A percentile compares a stretch with the other conserved stretches of the same genome.
These are phyloP conservation scores for Hypoxylon lienhwacheense DNA, from an alignment of 495 filamentous ascomycete genomes.

Conservation along the genomic window DNA sequence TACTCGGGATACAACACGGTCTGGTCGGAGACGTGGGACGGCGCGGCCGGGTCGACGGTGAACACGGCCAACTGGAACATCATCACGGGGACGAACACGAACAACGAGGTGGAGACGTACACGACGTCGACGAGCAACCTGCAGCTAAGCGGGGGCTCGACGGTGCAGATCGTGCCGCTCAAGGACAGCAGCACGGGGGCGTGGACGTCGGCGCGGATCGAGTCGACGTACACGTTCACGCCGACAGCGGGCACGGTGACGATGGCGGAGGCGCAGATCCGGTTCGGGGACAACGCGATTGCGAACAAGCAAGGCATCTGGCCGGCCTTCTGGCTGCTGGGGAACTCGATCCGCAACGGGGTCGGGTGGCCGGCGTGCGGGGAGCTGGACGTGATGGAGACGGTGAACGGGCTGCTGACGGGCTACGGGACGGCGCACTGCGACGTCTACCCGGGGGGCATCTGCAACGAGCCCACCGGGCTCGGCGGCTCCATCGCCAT, in stretches of 20 bases:
- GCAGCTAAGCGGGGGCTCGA: slow-evolving; percentile 47
- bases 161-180: slow-evolving; percentile 52
- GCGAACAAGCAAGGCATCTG: slow-evolving; percentile 53
- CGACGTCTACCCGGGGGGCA: slow-evolving; percentile 44
- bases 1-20: slow-evolving; percentile 40
- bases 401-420: slow-evolving; percentile 47
- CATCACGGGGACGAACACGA: slow-evolving; percentile 42
- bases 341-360: slow-evolving; percentile 44
- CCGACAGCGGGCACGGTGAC: slow-evolving; percentile 43
- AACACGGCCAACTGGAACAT: slow-evolving; percentile 49
- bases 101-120: slow-evolving; percentile 52
- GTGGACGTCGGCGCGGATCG: slow-evolving; percentile 56
- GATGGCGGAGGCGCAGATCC: slow-evolving; percentile 47
- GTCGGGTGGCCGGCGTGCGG: slow-evolving; percentile 52
- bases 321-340: slow-evolving; percentile 59
- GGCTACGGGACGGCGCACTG: slow-evolving; percentile 55
- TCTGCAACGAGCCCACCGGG: slow-evolving; percentile 53
- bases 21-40: slow-evolving; percentile 48
- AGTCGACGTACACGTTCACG: slow-evolving; percentile 50
- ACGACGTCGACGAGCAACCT: slow-evolving; percentile 40
- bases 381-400: slow-evolving; percentile 57
- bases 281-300: slow-evolving; percentile 45
- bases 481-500: slow-evolving; percentile 38
- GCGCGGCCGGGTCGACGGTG: slow-evolving; percentile 30
- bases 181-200: slow-evolving; percentile 35